These are phyloP conservation scores for Erythrobasidium yunnanense DNA, from an alignment of 768 basidiomycete genomes.

Conservation along the genomic window DNA sequence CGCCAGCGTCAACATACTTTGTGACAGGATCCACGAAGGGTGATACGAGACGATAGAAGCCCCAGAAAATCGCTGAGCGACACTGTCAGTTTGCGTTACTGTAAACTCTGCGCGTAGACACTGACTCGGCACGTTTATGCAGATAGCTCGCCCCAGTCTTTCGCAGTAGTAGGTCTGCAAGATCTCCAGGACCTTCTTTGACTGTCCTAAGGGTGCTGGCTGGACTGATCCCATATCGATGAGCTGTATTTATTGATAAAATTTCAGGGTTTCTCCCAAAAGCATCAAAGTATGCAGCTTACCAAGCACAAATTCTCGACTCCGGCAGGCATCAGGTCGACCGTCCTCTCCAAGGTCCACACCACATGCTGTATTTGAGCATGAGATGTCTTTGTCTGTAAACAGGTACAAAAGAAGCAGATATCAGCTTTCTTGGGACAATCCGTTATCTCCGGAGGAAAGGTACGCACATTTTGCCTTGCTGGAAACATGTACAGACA, in stretches of 20 bases:
- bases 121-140: constrained; percentile 67
- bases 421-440: too few relatives aligned
- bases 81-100: background rate
- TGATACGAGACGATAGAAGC: constrained; percentile 36
- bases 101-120: constrained; percentile 42
- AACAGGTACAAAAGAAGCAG: constrained; percentile 34
- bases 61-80: constrained; percentile 14
- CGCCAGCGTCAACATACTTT: constrained; percentile 29
- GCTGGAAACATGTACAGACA: constrained; percentile 53
- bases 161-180: constrained; percentile 46
- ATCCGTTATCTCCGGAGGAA: too few relatives aligned
- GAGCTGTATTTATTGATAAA: constrained; percentile 28
- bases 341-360: constrained; percentile 64
- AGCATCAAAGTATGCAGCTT: background rate
- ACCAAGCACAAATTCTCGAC: constrained; percentile 52
- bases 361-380: constrained; percentile 63
- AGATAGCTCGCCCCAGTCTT: constrained; percentile 61
- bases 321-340: constrained; percentile 68
- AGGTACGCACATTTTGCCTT: constrained; percentile 62
- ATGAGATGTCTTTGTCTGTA: constrained; percentile 38
- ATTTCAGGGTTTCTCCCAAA: background rate
- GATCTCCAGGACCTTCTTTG: constrained; percentile 35
- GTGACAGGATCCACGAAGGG: constrained; percentile 71
- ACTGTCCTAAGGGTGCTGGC: constrained; percentile 36
- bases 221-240: constrained; percentile 38